Conservation (phyloP, 1,284 basidiomycete species). For the Leccinum solheimii region DNA sequence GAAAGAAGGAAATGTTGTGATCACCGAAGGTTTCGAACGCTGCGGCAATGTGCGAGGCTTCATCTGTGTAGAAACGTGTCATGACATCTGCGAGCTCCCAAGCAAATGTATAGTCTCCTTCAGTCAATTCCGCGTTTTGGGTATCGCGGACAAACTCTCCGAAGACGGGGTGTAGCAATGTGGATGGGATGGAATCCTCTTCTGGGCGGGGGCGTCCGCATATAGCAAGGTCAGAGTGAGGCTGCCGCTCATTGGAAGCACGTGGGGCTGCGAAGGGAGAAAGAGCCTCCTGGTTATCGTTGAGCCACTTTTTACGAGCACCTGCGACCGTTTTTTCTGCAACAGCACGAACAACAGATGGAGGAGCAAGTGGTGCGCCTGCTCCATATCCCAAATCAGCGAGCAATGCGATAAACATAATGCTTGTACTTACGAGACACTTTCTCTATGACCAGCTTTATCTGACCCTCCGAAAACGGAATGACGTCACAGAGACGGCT, state of each 20-base stretch:
- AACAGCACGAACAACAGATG: background rate
- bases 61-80: no score
- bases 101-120: no score
- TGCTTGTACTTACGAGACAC: background rate
- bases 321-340: background rate
- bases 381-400: background rate
- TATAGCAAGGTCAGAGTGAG: background rate
- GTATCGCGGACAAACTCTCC: background rate
- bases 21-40: no score
- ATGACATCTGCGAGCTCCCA: no score
- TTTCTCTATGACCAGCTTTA: background rate
- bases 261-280: background rate
- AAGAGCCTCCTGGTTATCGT: background rate
- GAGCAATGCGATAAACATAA: background rate
- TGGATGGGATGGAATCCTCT: background rate
- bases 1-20: no score
- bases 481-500: background rate
- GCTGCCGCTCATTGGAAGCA: background rate
- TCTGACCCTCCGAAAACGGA: background rate
- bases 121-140: background rate
- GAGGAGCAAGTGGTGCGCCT: no score
- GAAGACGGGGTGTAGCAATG: background rate
- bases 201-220: no score
- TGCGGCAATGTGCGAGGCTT: no score
- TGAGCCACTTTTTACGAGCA: background rate